Conservation (phyloP, 2,329 filamentous ascomycete species). For the Phialemoniopsis sp. region DNA sequence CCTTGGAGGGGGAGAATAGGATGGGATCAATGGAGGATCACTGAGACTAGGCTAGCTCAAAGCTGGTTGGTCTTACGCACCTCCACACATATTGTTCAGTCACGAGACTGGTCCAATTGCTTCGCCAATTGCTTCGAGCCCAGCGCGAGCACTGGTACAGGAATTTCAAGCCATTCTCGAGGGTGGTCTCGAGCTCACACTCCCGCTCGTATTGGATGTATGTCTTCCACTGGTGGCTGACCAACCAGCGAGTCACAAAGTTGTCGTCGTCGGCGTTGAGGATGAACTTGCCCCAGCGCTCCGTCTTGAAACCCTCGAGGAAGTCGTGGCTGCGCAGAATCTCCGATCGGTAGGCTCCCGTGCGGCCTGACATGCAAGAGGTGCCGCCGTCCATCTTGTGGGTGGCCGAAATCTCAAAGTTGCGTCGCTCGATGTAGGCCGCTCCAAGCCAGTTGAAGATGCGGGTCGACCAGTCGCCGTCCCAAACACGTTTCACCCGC, state of each 20-base stretch:
- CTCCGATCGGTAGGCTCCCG: constrained; percentile 84
- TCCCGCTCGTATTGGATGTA: constrained; percentile 92
- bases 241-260: constrained; percentile 95
- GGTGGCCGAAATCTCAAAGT: constrained; percentile 95
- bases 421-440: constrained; percentile 87
- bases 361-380: constrained; percentile 94
- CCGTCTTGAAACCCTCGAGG: constrained; percentile 83
- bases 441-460: constrained; percentile 89
- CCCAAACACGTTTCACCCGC: constrained; percentile 67
- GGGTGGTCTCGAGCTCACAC: constrained; percentile 87
- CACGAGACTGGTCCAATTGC: constrained; percentile 87
- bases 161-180: constrained; percentile 86
- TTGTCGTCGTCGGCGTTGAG: constrained; percentile 97
- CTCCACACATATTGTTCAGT: constrained; percentile 79
- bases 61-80: constrained; percentile 52
- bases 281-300: constrained; percentile 84
- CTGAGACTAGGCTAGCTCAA: not conserved
- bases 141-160: constrained; percentile 90
- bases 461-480: constrained; percentile 52
- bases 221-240: constrained; percentile 87
- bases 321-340: constrained; percentile 86
- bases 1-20: too few species aligned
- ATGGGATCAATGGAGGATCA: not conserved
- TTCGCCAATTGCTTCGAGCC: constrained; percentile 97
- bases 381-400: constrained; percentile 92